Conservation (phyloP, 106 monocot species). For the Triglochin maritima region DNA sequence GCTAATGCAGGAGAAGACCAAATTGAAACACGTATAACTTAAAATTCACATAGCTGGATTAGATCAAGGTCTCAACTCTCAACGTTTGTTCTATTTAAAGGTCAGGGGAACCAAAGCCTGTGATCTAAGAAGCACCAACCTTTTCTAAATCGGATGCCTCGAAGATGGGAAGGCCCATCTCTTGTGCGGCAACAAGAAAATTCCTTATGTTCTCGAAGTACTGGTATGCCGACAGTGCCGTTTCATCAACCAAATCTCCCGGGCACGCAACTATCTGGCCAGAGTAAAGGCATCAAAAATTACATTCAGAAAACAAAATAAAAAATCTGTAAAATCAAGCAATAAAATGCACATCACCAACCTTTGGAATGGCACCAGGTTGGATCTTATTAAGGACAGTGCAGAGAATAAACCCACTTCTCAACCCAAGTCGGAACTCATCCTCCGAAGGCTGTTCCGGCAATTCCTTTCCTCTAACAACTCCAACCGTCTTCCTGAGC, state of each 20-base stretch:
- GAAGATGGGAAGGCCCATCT: constrained; percentile 79
- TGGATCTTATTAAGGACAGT: constrained; percentile 80
- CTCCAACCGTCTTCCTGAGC: constrained; percentile 57
- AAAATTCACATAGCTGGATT: background rate
- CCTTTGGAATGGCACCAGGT: constrained; percentile 81
- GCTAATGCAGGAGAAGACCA: too few relatives aligned
- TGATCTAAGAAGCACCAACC: constrained; percentile 18
- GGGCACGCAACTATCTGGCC: constrained; percentile 72
- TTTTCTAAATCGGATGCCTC: constrained; percentile 95
- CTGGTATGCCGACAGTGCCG: constrained; percentile 80
- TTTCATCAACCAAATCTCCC: constrained; percentile 56
- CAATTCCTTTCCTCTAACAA: constrained; percentile 50
- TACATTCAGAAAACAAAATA: too few relatives aligned
- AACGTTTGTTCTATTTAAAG: background rate
- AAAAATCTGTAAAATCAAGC: too few relatives aligned
- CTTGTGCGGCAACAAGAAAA: constrained; percentile 71
- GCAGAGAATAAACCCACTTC: constrained; percentile 85
- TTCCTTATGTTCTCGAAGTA: constrained; percentile 98
- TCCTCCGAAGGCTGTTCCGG: constrained; percentile 79
- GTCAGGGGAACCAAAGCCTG: too few relatives aligned
- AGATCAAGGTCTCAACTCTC: background rate
- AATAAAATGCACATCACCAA: background rate
- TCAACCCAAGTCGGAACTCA: constrained; percentile 62
- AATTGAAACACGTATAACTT: background rate
- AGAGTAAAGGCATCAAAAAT: background rate